Evolutionary conservation across 352 stramenopile genomes (phyloP), one percentile per base, ranked within the genome.

Genomic region (Blastocystis sp.): DNA sequence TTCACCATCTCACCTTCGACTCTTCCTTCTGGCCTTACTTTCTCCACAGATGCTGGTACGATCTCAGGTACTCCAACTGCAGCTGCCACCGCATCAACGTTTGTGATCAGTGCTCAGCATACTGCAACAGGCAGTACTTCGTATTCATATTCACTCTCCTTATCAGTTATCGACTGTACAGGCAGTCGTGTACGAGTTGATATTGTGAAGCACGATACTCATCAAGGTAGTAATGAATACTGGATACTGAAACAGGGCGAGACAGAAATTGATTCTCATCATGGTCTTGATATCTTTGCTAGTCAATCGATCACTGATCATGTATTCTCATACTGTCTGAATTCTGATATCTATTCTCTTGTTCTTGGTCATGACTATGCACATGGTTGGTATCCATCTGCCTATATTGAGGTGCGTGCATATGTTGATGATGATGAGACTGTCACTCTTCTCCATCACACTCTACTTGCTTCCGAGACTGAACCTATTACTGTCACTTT

Each of bases 1-100:
- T 86, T 86, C 61, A 12, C 37, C 32, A 86, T 67, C 61, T 54
- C 75, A 12, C 11, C 19, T 16, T 37, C 67, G 14, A 69, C 58
- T 0, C 61, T 86, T 24, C 75, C 75, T 19, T 32, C 75, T 2
- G 75, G 75, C 35, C 61, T 86, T 9, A 75, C 52, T 27, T 67
- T 86, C 57, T 86, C 75, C 0, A 29, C 52, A 12, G 14, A 27
- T 19, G 42, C 75, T 0, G 75, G 75, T 56, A 29, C 61, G 32
- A 86, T 86, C 29, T 77, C 32, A 1, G 75, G 75, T 16, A 77
- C 52, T 58, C 29, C n/a, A 12, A 19, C 75, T 0, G 32, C 7
- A 16, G 11, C 39, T 7, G 27, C 75, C 0, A 19, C 11, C 11
- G 11, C 29, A 42, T 42, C 11, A 42, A 56, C 52, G 0, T 46